These are phyloP conservation scores for Colletotrichum costaricense DNA, from an alignment of 2,329 filamentous ascomycete species.

Conservation along the genomic window DNA sequence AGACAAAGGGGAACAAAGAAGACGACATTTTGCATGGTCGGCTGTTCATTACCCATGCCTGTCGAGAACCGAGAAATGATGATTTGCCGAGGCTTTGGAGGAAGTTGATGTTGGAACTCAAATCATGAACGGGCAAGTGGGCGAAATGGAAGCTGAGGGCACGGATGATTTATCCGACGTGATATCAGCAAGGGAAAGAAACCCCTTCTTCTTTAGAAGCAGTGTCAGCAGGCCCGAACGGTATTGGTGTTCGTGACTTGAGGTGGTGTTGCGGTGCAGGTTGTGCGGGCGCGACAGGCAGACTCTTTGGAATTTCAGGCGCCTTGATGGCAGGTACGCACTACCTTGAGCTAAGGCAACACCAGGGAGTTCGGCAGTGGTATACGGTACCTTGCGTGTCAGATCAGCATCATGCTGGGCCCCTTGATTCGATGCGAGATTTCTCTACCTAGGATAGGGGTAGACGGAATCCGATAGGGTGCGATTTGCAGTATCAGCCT, in stretches of 20 bases:
- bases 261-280: background rate
- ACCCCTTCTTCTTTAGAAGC: background rate
- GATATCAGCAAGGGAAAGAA: constrained; percentile 15
- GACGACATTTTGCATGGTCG: background rate
- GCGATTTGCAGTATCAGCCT: constrained; percentile 1
- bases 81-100: background rate
- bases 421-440: constrained; percentile 19
- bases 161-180: constrained; percentile 13
- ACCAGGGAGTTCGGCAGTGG: background rate
- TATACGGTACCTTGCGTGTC: constrained; percentile 9
- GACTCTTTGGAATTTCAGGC: constrained; percentile 1
- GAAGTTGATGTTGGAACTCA: background rate
- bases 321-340: background rate
- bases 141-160: background rate
- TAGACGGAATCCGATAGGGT: background rate
- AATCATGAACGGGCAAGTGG: background rate
- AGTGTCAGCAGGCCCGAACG: background rate
- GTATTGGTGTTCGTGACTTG: background rate
- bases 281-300: background rate
- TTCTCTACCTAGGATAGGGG: constrained; percentile 14
- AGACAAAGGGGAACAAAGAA: background rate
- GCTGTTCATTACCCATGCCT: background rate
- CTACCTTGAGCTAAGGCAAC: background rate
- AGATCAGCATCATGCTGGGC: constrained; percentile 20
- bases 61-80: background rate